Evolutionary conservation across 345 rosid species (phyloP), one percentile per base, ranked within the genome.

Genomic region (Ceriops decandra): DNA sequence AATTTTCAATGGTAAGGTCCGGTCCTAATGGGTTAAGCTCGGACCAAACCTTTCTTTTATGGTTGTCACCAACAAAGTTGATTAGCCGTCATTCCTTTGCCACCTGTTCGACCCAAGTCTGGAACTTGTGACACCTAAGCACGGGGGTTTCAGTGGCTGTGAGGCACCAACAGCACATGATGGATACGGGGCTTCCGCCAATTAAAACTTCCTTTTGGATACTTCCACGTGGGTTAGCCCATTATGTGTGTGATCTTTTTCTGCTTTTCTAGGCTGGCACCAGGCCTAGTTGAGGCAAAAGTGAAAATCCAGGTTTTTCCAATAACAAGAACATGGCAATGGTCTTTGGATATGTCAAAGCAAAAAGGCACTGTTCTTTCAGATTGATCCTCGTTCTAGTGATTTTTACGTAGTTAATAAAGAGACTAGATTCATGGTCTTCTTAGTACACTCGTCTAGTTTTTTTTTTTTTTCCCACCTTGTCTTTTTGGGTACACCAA

Each of bases 31-130:
- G 30, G 13, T 20, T 5, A 22, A 47, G 60, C 32, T 47, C 19
- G n/a, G 30, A 22, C 28, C 36, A 33, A 7, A 7, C 36, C 10
- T 33, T 33, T 33, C 6, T 33, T 33, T 1, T n/a, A 31, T 21
- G 32, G 60, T 30, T 10, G 38, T 7, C n/a, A 31, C 42, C 46
- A 57, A 56, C 32, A 0, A 21, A 5, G 24, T 35, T 28, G 15
- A 27, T 42, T 68, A 35, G 62, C 72, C 24, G 63, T 66, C 28
- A 74, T 62, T 63, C 52, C n/a, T 32, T 27, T 28, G 60, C 79
- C 74, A 79, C 77, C 67, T 61, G 77, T 54, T 46, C 20, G 4
- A 1, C 57, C 7, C 5, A 35, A 10, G 38, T 61, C 63, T 32
- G 9, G 28, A 10, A 20, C 28, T 35, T 5, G 5, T 5, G 28